phyloP scores from a whole-genome alignment of 805 yeast genomes.

The Hemisphaericaspora nanyangensis region DNA sequence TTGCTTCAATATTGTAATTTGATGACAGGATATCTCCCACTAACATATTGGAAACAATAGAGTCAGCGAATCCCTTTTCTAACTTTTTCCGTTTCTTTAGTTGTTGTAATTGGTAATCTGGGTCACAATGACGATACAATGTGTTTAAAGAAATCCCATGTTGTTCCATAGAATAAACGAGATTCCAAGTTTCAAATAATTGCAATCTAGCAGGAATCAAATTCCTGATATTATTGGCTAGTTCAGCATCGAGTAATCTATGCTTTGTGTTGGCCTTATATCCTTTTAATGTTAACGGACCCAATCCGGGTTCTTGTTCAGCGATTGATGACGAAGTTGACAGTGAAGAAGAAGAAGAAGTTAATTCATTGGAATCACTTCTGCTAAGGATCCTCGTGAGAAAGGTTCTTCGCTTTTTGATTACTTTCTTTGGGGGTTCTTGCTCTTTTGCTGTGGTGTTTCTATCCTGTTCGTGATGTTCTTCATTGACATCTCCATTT shows the following conservation, averaged over 20 bases:
- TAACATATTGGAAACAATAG: constrained; percentile 30
- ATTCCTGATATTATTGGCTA: constrained; percentile 72
- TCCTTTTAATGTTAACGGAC: constrained; percentile 58
- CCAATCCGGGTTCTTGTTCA: constrained; percentile 38
- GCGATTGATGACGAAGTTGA: not conserved
- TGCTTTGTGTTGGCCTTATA: constrained; percentile 56
- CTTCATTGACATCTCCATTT: not conserved
- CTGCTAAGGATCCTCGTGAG: constrained; percentile 8
- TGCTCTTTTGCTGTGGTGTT: not conserved
- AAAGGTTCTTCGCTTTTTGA: constrained; percentile 8
- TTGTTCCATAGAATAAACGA: constrained; percentile 83
- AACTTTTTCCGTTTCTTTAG: constrained; percentile 11
- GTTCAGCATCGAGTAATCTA: constrained; percentile 51
- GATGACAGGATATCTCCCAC: constrained; percentile 14
- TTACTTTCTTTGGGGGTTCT: not conserved
- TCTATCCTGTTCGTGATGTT: not conserved
- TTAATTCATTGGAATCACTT: not conserved
- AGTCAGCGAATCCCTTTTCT: constrained; percentile 35
- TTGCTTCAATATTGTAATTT: constrained; percentile 10
- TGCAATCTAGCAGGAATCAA: constrained; percentile 79
- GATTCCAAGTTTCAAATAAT: constrained; percentile 69
- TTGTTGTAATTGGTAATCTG: constrained; percentile 32
- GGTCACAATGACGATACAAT: constrained; percentile 55
- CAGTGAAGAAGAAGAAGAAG: constrained; percentile 4
- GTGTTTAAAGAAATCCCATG: constrained; percentile 87